A percentile compares a stretch with the other conserved stretches of the same genome.
Conservation (phyloP, 2,329 filamentous ascomycete genomes). For the Rosellinia necatrix region DNA sequence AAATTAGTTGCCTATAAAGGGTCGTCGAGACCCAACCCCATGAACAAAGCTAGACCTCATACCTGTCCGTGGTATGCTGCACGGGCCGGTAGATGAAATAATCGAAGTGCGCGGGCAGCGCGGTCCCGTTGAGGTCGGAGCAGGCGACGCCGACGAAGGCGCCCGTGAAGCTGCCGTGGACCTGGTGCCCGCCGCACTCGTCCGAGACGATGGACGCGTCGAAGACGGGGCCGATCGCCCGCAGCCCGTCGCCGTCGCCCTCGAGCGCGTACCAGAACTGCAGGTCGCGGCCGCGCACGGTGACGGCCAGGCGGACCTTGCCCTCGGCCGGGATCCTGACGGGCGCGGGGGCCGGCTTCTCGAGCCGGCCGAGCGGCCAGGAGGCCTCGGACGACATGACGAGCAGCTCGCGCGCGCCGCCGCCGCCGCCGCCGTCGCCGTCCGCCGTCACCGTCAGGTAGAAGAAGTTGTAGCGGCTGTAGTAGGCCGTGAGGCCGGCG, state of each 20-base stretch:
- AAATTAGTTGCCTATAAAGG: too few species aligned
- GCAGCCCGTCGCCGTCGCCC: constrained; percentile 45
- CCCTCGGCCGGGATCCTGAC: constrained; percentile 58
- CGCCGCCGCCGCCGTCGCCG: too few species aligned
- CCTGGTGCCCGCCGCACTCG: constrained; percentile 65
- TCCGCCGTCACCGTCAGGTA: constrained; percentile 64
- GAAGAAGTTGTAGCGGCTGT: constrained; percentile 68
- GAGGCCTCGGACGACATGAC: constrained; percentile 61
- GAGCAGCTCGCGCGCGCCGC: constrained; percentile 62
- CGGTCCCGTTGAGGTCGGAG: constrained; percentile 60
- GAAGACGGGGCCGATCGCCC: constrained; percentile 58
- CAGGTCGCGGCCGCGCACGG: constrained; percentile 54
- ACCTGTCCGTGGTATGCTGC: constrained; percentile 52
- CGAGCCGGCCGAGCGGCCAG: constrained; percentile 56
- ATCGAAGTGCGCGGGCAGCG: constrained; percentile 53
- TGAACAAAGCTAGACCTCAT: constrained; percentile 48
- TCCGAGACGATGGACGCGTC: constrained; percentile 65
- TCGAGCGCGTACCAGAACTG: constrained; percentile 63
- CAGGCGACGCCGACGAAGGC: constrained; percentile 62
- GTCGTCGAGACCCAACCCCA: too few species aligned
- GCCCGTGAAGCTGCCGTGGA: constrained; percentile 67
- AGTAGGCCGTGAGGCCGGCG: constrained; percentile 65
- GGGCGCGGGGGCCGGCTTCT: constrained; percentile 47
- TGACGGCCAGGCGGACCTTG: constrained; percentile 57
- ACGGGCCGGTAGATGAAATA: constrained; percentile 57